Evolutionary conservation across 805 yeast genomes (phyloP).

Genomic region (Barnettozyma sucrosica): DNA sequence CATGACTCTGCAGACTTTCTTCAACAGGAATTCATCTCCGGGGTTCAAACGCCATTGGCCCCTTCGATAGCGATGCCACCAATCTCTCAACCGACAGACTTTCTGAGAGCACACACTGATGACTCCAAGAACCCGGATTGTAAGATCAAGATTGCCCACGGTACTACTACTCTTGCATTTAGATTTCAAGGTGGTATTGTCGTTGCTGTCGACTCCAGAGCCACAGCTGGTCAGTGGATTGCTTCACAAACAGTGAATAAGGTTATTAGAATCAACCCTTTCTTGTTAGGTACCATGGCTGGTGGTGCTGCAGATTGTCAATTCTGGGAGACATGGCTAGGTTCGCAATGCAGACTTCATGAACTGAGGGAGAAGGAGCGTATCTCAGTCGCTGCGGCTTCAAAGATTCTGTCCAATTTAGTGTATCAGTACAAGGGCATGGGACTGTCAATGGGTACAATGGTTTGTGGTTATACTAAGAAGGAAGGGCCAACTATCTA

Average conservation of each 20-base stretch:
- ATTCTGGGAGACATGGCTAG: slow-evolving; percentile 98
- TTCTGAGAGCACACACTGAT: slow-evolving; percentile 96
- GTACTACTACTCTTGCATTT: slow-evolving; percentile 97
- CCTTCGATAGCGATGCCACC: slow-evolving; percentile 76
- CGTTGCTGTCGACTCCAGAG: slow-evolving; percentile 97
- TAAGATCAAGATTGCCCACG: slow-evolving; percentile 94
- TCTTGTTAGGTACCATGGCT: slow-evolving; percentile 94
- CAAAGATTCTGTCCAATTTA: slow-evolving; percentile 84
- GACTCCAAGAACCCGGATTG: slow-evolving; percentile 90
- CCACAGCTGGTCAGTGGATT: slow-evolving; percentile 96
- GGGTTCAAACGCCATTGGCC: slow-evolving; percentile 31
- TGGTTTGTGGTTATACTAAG: slow-evolving; percentile 95
- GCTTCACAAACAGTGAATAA: slow-evolving; percentile 97
- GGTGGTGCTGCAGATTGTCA: slow-evolving; percentile 99
- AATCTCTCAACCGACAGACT: slow-evolving; percentile 82
- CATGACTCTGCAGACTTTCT: slow-evolving; percentile 28
- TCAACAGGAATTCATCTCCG: slow-evolving; percentile 31
- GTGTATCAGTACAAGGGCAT: slow-evolving; percentile 93
- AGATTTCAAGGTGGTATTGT: slow-evolving; percentile 92
- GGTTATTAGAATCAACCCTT: slow-evolving; percentile 94
- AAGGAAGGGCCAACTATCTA: slow-evolving; percentile 94
- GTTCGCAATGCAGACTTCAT: slow-evolving; percentile 91
- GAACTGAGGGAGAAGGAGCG: slow-evolving; percentile 93
- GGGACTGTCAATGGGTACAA: slow-evolving; percentile 99
- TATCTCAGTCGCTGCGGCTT: slow-evolving; percentile 94